phyloP scores from a whole-genome alignment of 1,284 basidiomycete genomes.

The Vanrija sp. region DNA sequence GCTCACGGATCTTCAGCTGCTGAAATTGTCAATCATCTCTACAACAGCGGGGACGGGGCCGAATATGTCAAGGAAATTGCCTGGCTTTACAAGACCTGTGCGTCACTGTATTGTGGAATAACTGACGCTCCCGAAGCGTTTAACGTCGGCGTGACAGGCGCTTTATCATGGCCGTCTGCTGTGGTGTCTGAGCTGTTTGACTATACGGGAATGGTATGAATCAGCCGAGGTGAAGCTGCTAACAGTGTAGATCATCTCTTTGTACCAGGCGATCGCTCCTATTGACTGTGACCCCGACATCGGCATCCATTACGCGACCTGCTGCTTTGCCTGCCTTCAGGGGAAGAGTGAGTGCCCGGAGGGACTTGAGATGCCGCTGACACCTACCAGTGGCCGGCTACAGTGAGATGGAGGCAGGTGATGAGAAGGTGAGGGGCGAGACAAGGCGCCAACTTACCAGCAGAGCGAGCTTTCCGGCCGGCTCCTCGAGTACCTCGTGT shows the following conservation, averaged over 20 bases:
- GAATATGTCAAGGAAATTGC: conserved; percentile 10
- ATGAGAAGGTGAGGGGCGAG: not conserved
- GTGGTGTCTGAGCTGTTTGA: conserved; percentile 5
- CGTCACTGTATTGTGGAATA: not conserved
- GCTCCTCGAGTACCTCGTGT: not conserved
- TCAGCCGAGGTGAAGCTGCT: not conserved
- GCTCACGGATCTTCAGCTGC: not conserved
- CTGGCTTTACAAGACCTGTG: conserved; percentile 16
- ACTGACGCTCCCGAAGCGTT: not conserved
- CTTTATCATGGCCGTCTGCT: not conserved
- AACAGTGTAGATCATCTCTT: conserved; percentile 1
- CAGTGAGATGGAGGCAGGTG: conserved; percentile 3
- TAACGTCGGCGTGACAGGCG: conserved; percentile 3
- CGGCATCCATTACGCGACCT: not conserved
- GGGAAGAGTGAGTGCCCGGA: conserved; percentile 2
- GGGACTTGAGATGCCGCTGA: not conserved
- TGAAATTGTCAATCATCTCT: not conserved
- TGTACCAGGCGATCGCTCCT: not conserved
- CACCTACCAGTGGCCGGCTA: conserved; percentile 1
- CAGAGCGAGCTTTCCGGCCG: not conserved
- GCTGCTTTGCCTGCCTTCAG: conserved; percentile 6
- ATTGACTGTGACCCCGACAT: conserved; percentile 12
- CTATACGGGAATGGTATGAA: not conserved
- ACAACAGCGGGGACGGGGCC: not conserved
- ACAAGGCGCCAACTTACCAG: not conserved